phyloP scores from a whole-genome alignment of 345 rosid species.

The Clausena lansium region DNA sequence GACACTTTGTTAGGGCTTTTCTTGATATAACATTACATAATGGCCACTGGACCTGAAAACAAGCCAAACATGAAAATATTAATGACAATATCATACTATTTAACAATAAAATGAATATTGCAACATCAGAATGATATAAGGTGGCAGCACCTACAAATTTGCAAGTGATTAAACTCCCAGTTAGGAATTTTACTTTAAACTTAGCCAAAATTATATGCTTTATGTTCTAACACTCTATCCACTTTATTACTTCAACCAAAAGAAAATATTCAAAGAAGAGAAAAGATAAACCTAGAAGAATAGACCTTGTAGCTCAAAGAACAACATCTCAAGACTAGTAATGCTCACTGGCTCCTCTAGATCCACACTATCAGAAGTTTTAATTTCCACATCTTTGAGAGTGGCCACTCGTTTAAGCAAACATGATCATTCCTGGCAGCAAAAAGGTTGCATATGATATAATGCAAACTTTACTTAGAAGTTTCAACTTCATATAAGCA shows the following conservation, averaged over 20 bases:
- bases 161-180: not conserved
- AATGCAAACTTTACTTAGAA: not conserved
- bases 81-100: not conserved
- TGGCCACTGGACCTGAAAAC: conserved; percentile 90
- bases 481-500: not conserved
- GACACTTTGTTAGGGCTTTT: conserved; percentile 82
- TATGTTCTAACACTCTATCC: not conserved
- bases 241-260: not conserved
- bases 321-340: conserved; percentile 93
- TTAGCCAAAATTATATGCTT: not conserved
- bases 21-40: conserved; percentile 85
- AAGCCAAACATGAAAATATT: conserved; percentile 16
- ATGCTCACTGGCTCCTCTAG: conserved; percentile 70
- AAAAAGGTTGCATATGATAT: conserved; percentile 19
- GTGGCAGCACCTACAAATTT: not conserved
- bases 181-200: not conserved
- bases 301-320: conserved; percentile 92
- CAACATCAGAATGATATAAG: no score
- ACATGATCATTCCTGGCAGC: conserved; percentile 76
- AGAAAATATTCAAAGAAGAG: not conserved
- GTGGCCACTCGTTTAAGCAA: conserved; percentile 67
- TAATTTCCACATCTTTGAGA: conserved; percentile 47
- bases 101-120: no score
- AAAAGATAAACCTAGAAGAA: not conserved
- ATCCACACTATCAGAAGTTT: conserved; percentile 44